phyloP scores from a whole-genome alignment of 2,329 filamentous ascomycete species.

The Penicillium sp. region DNA sequence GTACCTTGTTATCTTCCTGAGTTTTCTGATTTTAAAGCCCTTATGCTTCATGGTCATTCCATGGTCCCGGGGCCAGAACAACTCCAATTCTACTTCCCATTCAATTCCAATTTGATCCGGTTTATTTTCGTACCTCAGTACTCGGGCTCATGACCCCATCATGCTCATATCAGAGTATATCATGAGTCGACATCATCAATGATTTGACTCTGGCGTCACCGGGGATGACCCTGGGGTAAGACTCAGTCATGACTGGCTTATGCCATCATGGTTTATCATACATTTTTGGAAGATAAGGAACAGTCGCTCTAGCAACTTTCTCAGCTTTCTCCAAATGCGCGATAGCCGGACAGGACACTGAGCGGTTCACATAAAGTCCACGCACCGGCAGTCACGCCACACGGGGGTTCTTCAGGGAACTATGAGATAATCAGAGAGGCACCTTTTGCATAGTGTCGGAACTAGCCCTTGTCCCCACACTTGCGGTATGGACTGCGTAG shows the following conservation, averaged over 20 bases:
- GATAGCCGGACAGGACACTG: slow-evolving; percentile 17
- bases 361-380: slow-evolving; percentile 8
- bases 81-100: neutral
- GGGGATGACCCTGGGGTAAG: slow-evolving; percentile 7
- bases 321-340: slow-evolving; percentile 19
- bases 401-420: slow-evolving; percentile 18
- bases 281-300: slow-evolving; percentile 4
- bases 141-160: slow-evolving; percentile 16
- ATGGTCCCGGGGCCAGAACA: neutral
- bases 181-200: slow-evolving; percentile 26
- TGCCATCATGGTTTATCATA: slow-evolving; percentile 17
- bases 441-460: slow-evolving; percentile 13
- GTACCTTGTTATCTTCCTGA: too few relatives aligned
- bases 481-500: slow-evolving; percentile 4
- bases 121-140: slow-evolving; percentile 7
- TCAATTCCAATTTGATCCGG: neutral
- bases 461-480: slow-evolving; percentile 19
- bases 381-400: slow-evolving; percentile 22
- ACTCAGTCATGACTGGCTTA: slow-evolving; percentile 7
- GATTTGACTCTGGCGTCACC: slow-evolving; percentile 20
- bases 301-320: neutral
- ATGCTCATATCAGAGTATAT: slow-evolving; percentile 17
- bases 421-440: slow-evolving; percentile 12
- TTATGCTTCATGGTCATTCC: neutral
- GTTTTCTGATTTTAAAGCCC: slow-evolving; percentile 1